Conservation (phyloP, 148 eudicot genomes). For the Mesembryanthemum crystallinum region DNA sequence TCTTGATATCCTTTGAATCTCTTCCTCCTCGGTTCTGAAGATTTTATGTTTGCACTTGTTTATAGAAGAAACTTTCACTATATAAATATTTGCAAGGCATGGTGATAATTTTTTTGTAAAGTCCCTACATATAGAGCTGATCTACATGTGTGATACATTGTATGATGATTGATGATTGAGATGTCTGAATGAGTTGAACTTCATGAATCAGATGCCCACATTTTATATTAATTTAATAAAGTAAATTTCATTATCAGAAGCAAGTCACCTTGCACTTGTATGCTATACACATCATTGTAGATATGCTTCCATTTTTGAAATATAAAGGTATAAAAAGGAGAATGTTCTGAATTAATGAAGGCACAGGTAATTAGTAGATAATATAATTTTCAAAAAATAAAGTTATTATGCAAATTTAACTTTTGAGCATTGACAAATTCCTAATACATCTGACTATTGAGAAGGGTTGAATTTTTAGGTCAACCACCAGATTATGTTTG, state of each 20-base stretch:
- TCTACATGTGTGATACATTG: not conserved
- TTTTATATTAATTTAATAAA: not conserved
- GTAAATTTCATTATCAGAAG: not conserved
- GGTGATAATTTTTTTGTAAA: not conserved
- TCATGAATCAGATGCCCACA: not conserved
- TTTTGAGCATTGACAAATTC: too few relatives aligned
- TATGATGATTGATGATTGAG: not conserved
- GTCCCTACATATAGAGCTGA: not conserved
- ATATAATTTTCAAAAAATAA: too few relatives aligned
- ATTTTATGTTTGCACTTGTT: not conserved
- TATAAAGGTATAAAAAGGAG: too few relatives aligned
- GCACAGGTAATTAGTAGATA: not conserved
- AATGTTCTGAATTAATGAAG: not conserved
- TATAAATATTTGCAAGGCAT: not conserved
- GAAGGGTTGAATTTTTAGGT: too few relatives aligned
- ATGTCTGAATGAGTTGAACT: not conserved
- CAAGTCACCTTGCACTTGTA: not conserved
- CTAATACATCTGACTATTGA: too few relatives aligned
- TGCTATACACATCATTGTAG: not conserved
- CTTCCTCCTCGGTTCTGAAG: conserved; percentile 7
- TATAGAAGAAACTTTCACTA: not conserved
- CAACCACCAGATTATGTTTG: too few relatives aligned
- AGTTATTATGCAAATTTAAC: too few relatives aligned
- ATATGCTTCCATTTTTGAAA: not conserved
- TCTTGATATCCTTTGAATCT: conserved; percentile 19